Evolutionary conservation across 768 basidiomycete genomes (phyloP), one percentile per base, ranked within the genome.

Genomic region (Daedalea quercina): DNA sequence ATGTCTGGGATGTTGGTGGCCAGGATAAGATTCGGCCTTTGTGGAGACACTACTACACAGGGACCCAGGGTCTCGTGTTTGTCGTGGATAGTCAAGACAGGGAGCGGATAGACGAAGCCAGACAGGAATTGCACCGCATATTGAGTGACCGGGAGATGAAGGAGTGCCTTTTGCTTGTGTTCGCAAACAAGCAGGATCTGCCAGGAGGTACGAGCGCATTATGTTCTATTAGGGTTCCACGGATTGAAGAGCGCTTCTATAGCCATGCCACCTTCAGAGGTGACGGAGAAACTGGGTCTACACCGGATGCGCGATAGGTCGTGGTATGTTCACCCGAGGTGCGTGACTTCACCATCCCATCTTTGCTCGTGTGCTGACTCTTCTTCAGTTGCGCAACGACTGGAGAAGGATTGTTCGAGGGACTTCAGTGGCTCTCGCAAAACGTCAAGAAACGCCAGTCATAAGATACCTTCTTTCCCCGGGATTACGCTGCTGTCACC

Each of bases 321-420:
- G 69, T 98, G 95, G 95, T 98, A 97, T 79, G 94, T 97, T 50
- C 95, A 98, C 73, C 95, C 95, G 47, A 96, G 94, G 89, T 95
- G 70, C 61, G 81, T 40, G 15, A 42, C 40, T 50, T 51, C 23
- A n/a, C 3, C 35, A 42, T 61, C 25, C 8, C 26, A 41, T 35
- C 15, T 51, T 33, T 20, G 51, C 31, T 19, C 35, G 9, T 54
- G 23, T 7, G n/a, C 53, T 47, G 9, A 54, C 24, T 13, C 22
- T 33, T n/a, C 3, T 50, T 17, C 56, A 96, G 94, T 71, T 96
- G 94, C 65, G 94, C 94, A 17, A 94, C 93, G 25, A 94, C 93
- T 24, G 95, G 95, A 26, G 95, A 97, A 68, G 95, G 95, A 52
- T 77, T 98, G 17, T 95, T 97, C 61, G 95, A 98, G 69, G 95